These are phyloP conservation scores for Cutaneotrichosporon cavernicola DNA, from an alignment of 1,284 basidiomycete species.

Conservation along the genomic window DNA sequence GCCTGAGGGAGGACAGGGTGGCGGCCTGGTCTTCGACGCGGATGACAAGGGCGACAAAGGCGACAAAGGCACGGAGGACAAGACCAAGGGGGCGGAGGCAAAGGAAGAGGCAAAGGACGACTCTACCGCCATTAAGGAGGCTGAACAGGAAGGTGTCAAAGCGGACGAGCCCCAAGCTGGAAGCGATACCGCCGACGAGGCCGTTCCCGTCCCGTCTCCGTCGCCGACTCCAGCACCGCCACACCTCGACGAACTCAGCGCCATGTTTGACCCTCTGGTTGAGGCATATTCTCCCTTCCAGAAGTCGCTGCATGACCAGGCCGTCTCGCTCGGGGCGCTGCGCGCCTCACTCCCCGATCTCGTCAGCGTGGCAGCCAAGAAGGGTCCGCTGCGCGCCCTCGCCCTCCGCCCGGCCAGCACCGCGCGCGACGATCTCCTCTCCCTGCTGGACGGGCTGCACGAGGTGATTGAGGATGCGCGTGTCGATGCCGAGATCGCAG, in stretches of 20 bases:
- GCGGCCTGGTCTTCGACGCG: conserved; percentile 22
- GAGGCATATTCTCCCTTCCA: conserved; percentile 40
- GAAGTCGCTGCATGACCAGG: conserved; percentile 45
- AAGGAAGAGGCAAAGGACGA: conserved; percentile 3
- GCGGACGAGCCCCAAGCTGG: conserved; percentile 2
- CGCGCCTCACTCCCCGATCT: conserved; percentile 29
- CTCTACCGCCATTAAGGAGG: background rate
- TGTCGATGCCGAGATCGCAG: conserved; percentile 79
- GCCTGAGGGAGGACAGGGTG: conserved; percentile 11
- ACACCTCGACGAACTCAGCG: conserved; percentile 28
- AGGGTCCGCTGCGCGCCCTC: conserved; percentile 28
- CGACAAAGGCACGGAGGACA: conserved; percentile 6
- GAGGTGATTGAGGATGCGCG: conserved; percentile 80
- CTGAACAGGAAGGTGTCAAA: background rate
- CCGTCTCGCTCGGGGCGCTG: conserved; percentile 40
- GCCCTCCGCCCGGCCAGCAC: conserved; percentile 20
- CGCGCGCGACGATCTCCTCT: conserved; percentile 51
- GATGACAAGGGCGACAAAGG: conserved; percentile 20
- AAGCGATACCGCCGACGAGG: background rate
- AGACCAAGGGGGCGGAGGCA: background rate
- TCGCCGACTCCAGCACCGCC: conserved; percentile 6
- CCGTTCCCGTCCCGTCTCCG: background rate
- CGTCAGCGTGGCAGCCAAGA: conserved; percentile 16
- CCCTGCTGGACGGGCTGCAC: conserved; percentile 65
- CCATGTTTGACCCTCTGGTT: conserved; percentile 37